Base-by-base conservation (phyloP, 2,329 filamentous ascomycete genomes). In the Harringtonia aguacate region DNA sequence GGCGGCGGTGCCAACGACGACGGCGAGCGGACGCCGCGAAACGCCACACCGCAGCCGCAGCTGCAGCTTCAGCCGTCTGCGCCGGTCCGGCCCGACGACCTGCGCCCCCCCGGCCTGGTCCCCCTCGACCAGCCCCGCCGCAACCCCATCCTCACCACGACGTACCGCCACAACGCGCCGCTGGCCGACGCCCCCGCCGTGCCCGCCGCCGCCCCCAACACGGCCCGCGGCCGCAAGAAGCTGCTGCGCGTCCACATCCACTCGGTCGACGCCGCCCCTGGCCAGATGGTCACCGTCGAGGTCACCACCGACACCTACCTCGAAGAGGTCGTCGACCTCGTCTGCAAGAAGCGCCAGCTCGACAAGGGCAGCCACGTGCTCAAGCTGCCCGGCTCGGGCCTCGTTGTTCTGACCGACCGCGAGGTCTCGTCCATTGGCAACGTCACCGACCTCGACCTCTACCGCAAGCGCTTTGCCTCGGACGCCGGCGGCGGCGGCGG, bases 261-360 rank as follows among this genome's bases (percentile, higher is more conserved):
- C 61, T 79, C 77, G 6, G 73, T 79, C 0, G 83, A 88, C 56
- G 69, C 78, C 7, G 73, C 82, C 9, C 77, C 84, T 38, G 81
- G 83, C n/a, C 81, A 83, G 55, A 78, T 80, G 65, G 74, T 86
- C 21, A 81, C 79, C 2, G 66, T 89, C 17, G 79, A 85, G 49
- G 84, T 86, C 37, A 89, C 83, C 0, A 87, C 84, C 0, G 84
- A 90, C 52, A 90, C 81, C 27, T 92, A 89, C 58, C 76, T 92
- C 36, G 84, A 83, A 36, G 85, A 92, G 59, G 78, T 92, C 24
- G 77, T 90, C 41, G 85, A 90, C 56, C 71, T 79, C 51, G 81
- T 86, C 3, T 92, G 86, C 59, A 76, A 80, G 35, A 86, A 85
- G 61, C 72, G 87, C 36, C 79, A 85, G 46, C 68, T 92, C 0